These are phyloP conservation scores for Nakazawaea ishiwadae DNA, from an alignment of 805 yeast species.

Conservation along the genomic window DNA sequence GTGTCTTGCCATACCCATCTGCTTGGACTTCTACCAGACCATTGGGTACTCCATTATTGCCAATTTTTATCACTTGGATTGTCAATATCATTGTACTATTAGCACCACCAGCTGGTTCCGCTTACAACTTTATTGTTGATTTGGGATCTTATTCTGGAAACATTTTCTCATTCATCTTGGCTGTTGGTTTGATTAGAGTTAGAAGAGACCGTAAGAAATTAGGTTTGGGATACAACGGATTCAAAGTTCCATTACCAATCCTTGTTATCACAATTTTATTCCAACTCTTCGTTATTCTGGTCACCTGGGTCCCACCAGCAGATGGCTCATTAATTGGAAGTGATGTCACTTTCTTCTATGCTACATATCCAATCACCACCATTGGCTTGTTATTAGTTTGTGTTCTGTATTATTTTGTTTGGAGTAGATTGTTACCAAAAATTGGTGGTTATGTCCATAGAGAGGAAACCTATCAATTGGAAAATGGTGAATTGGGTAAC, in stretches of 20 bases:
- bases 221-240: conserved; percentile 31
- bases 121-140: conserved; percentile 41
- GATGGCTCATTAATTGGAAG: conserved; percentile 32
- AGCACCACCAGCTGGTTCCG: conserved; percentile 45
- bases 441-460: conserved; percentile 29
- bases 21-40: conserved; percentile 41
- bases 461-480: conserved; percentile 24
- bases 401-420: conserved; percentile 29
- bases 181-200: conserved; percentile 34
- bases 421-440: conserved; percentile 32
- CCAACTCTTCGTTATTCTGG: conserved; percentile 32
- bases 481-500: conserved; percentile 35
- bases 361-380: conserved; percentile 35
- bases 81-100: conserved; percentile 39
- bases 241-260: conserved; percentile 30
- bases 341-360: conserved; percentile 38
- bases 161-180: conserved; percentile 37
- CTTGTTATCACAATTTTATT: conserved; percentile 28
- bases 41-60: conserved; percentile 39
- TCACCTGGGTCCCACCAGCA: conserved; percentile 39
- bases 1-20: conserved; percentile 39
- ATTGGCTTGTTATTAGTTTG: conserved; percentile 30
- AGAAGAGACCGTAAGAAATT: conserved; percentile 28
- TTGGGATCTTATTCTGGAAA: conserved; percentile 43
- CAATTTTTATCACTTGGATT: conserved; percentile 40